These are phyloP conservation scores for Hirsutella rhossiliensis DNA, from an alignment of 2,329 filamentous ascomycete genomes.

Conservation along the genomic window DNA sequence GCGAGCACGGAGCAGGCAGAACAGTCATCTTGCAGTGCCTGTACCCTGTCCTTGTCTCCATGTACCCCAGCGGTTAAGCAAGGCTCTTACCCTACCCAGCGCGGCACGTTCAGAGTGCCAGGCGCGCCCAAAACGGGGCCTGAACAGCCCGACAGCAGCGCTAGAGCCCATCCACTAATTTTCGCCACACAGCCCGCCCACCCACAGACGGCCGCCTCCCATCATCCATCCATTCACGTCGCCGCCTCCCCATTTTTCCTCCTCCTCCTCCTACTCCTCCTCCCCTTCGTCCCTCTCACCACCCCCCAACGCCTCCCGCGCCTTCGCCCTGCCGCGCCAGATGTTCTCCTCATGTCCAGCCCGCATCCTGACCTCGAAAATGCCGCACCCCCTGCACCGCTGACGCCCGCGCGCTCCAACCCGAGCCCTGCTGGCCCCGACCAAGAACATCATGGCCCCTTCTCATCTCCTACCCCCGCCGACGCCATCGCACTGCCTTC, in stretches of 20 bases:
- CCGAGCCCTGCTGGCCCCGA: slow-evolving; percentile 2
- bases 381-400: slow-evolving; percentile 37
- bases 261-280: slow-evolving; percentile 10
- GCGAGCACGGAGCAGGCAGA: no score
- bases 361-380: slow-evolving; percentile 37
- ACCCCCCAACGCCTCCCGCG: slow-evolving; percentile 4
- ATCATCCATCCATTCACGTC: background rate
- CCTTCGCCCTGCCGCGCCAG: slow-evolving; percentile 24
- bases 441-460: slow-evolving; percentile 3
- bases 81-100: no score
- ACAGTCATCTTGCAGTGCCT: no score
- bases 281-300: slow-evolving; percentile 3
- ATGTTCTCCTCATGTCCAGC: slow-evolving; percentile 49
- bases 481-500: background rate
- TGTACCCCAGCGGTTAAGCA: no score
- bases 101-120: no score
- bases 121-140: no score
- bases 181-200: background rate
- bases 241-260: background rate
- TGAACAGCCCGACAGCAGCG: background rate
- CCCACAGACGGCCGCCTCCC: background rate
- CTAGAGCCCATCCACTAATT: background rate
- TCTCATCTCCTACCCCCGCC: background rate
- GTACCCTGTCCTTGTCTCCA: no score
- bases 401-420: slow-evolving; percentile 18